Evolutionary conservation across 805 yeast genomes (phyloP).

Genomic region (Priceomyces castillae): DNA sequence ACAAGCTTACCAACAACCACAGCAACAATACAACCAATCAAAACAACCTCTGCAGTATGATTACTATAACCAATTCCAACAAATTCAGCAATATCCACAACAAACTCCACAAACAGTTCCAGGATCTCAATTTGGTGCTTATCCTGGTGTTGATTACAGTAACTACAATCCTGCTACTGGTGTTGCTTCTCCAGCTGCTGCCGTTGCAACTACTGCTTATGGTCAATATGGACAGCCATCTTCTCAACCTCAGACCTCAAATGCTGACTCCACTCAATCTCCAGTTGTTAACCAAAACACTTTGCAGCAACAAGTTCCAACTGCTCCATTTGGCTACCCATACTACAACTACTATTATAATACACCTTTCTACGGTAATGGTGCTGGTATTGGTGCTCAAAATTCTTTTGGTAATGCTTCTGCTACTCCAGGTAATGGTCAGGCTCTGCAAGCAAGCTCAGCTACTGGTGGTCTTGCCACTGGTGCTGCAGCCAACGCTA

Average conservation of each 20-base stretch:
- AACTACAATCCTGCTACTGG: constrained; percentile 34
- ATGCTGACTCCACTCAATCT: constrained; percentile 20
- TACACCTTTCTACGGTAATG: constrained; percentile 39
- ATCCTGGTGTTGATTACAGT: constrained; percentile 44
- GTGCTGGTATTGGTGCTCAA: constrained; percentile 26
- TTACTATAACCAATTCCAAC: constrained; percentile 33
- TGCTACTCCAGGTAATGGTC: constrained; percentile 14
- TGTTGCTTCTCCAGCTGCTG: constrained; percentile 25
- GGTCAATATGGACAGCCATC: constrained; percentile 22
- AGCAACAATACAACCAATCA: constrained; percentile 18
- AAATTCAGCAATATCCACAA: constrained; percentile 41
- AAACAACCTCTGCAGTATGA: constrained; percentile 29
- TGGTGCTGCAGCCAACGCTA: constrained; percentile 5
- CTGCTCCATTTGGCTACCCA: constrained; percentile 41
- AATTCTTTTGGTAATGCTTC: constrained; percentile 17
- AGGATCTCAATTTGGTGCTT: constrained; percentile 40
- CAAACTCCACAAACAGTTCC: constrained; percentile 41
- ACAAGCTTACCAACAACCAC: constrained; percentile 16
- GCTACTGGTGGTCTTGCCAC: constrained; percentile 7
- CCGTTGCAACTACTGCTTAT: constrained; percentile 28
- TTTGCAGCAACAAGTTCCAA: constrained; percentile 34
- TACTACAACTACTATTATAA: constrained; percentile 41
- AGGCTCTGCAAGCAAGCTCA: constrained; percentile 14
- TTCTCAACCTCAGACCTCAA: constrained; percentile 16
- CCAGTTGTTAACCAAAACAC: constrained; percentile 24